These are phyloP conservation scores for Immersiella caudata DNA, from an alignment of 495 filamentous ascomycete genomes.

Conservation along the genomic window DNA sequence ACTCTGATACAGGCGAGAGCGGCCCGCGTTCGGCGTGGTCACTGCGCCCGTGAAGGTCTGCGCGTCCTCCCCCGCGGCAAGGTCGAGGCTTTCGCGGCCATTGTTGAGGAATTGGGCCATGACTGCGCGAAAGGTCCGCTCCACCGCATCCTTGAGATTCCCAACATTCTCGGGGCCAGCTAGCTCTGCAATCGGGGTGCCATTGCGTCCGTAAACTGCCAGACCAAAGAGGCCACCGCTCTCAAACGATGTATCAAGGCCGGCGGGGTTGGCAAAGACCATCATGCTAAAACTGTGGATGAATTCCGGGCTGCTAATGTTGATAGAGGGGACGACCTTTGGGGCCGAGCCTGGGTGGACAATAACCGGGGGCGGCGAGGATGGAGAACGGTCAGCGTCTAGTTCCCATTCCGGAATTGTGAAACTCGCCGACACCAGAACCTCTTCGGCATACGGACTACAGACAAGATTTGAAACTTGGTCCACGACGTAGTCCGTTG, in stretches of 20 bases:
- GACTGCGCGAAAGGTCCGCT: neutral
- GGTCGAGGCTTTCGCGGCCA: neutral
- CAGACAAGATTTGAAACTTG: neutral
- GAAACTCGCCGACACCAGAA: neutral
- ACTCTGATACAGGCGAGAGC: neutral
- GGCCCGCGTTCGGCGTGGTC: neutral
- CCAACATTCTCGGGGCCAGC: neutral
- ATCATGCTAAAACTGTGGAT: neutral
- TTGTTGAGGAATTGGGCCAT: neutral
- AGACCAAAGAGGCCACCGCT: neutral
- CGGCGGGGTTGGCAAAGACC: neutral
- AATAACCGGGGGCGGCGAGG: neutral
- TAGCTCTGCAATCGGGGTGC: neutral
- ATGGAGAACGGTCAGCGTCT: neutral
- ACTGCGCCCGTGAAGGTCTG: neutral
- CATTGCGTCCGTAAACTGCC: neutral
- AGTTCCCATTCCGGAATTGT: slow-evolving; percentile 1
- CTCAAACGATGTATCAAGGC: neutral
- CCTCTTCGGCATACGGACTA: neutral
- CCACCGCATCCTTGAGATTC: neutral
- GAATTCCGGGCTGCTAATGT: neutral
- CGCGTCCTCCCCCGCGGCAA: neutral
- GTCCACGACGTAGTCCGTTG: neutral
- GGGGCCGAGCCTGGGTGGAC: neutral
- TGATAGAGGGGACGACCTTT: neutral